Evolutionary conservation across 2,329 filamentous ascomycete species (phyloP), one percentile per base, ranked within the genome.

Genomic region (Fusarium marasasianum): DNA sequence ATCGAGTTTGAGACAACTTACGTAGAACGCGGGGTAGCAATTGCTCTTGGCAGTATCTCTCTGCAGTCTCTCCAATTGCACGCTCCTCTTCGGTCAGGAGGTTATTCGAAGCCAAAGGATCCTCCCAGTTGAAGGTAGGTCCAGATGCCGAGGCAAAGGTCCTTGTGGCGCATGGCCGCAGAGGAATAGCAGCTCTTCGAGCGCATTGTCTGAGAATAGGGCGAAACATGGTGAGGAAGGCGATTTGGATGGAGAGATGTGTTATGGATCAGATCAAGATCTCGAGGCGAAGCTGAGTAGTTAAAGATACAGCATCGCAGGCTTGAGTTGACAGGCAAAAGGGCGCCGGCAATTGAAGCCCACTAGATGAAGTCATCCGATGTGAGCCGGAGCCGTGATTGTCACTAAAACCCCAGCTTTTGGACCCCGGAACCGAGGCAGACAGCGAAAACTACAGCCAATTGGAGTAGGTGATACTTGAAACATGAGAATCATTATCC

Each of bases 31-130:
- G 88, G 57, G 96, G 96, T 47, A 93, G 86, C 85, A 99, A 87
- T 69, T 90, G 90, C 81, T 98, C 95, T 83, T 98, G 96, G 81
- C 95, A 98, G 80, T 98, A 99, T 70, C 94, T 90, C 83, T 97
- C 93, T 40, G 96, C 96, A 11, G 94, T 97, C 78, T 98, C 94
- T 47, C 93, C 88, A 75, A 99, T 96, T 20, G 95, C 94, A 74
- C 94, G 81, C 83, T 99, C 96, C 69, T 99, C 96, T 75, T 97
- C 94, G 2, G 95, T 98, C 79, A 95, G 89, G 50, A 98, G 84
- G 79, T 91, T 92, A 78, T 91, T 91, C 41, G 92, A 87, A 33
- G 88, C 89, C 66, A 99, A 86, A 26, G 96, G 95, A 80, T 99
- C 96, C 81, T 96, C 90, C 96, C 96, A 99, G 82, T 97, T 91